Conservation (phyloP, 1,139 yeast genomes). For the Fermentozyma sake region DNA sequence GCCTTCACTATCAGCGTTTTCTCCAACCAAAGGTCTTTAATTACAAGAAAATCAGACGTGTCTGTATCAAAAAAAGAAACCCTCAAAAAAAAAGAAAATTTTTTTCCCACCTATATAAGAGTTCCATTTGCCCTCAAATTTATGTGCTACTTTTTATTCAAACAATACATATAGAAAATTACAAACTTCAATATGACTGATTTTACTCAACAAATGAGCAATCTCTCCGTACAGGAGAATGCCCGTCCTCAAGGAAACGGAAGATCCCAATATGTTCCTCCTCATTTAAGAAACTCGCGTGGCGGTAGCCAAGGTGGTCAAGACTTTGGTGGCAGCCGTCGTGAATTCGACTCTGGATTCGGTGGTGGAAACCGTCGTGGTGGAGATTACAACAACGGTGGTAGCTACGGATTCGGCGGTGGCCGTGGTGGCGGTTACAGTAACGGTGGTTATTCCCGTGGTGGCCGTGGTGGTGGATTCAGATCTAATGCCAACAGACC, state of each 20-base stretch:
- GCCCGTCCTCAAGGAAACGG: conserved; percentile 9
- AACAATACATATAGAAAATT: conserved; percentile 2
- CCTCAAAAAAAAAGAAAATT: too few species aligned
- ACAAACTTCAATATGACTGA: conserved; percentile 29
- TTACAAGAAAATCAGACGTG: too few species aligned
- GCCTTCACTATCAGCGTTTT: too few species aligned
- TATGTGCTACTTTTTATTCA: too few species aligned
- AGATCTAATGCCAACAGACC: conserved; percentile 26
- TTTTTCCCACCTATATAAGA: too few species aligned
- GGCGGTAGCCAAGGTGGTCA: conserved; percentile 15
- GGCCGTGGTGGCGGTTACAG: conserved; percentile 31
- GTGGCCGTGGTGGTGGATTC: conserved; percentile 20
- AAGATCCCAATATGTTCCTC: conserved; percentile 55
- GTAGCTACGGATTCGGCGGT: conserved; percentile 15
- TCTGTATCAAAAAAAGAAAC: too few species aligned
- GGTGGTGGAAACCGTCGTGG: conserved; percentile 25
- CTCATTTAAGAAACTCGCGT: conserved; percentile 48
- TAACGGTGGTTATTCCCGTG: conserved; percentile 17
- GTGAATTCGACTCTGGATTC: conserved; percentile 18
- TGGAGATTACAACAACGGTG: conserved; percentile 8
- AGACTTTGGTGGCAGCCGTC: conserved; percentile 8
- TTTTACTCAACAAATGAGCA: conserved; percentile 40
- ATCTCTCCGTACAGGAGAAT: conserved; percentile 33
- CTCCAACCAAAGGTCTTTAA: too few species aligned
- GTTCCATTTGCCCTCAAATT: conserved; percentile 3